These are phyloP conservation scores for Elongisporangium prolatum DNA, from an alignment of 352 stramenopile genomes.

Conservation along the genomic window DNA sequence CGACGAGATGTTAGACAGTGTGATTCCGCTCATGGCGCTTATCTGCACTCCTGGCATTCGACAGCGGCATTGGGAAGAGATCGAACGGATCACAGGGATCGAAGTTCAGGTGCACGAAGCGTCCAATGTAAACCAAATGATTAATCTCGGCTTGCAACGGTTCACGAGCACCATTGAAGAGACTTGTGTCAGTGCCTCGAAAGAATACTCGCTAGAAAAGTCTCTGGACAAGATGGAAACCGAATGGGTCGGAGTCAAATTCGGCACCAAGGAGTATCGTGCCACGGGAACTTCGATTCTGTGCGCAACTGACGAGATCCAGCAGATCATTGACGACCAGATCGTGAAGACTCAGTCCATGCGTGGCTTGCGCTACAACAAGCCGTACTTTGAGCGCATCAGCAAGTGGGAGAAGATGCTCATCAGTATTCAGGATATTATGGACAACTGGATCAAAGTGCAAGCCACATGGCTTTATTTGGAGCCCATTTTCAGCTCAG, in stretches of 20 bases:
- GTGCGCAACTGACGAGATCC: constrained; percentile 87
- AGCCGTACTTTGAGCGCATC: constrained; percentile 88
- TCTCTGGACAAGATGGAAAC: constrained; percentile 91
- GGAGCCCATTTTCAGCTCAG: constrained; percentile 91
- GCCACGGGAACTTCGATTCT: constrained; percentile 91
- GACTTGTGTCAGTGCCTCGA: constrained; percentile 91
- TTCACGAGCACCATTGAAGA: constrained; percentile 89
- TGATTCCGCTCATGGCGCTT: constrained; percentile 90
- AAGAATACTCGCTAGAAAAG: constrained; percentile 93
- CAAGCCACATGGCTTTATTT: constrained; percentile 93
- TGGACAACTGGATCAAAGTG: constrained; percentile 94
- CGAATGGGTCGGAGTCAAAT: constrained; percentile 91
- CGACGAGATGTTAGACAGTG: constrained; percentile 84
- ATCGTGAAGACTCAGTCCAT: constrained; percentile 96
- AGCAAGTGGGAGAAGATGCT: constrained; percentile 89
- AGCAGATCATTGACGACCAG: constrained; percentile 93
- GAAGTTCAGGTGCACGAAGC: constrained; percentile 88
- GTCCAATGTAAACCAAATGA: constrained; percentile 89
- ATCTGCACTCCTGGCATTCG: constrained; percentile 91
- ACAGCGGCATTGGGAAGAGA: constrained; percentile 91
- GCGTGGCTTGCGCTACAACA: constrained; percentile 91
- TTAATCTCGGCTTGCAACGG: constrained; percentile 83
- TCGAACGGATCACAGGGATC: constrained; percentile 83
- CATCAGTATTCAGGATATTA: constrained; percentile 88
- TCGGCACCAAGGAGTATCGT: constrained; percentile 93